Conservation (phyloP, 148 eudicot genomes). For the Vaccinium vitisidaea region DNA sequence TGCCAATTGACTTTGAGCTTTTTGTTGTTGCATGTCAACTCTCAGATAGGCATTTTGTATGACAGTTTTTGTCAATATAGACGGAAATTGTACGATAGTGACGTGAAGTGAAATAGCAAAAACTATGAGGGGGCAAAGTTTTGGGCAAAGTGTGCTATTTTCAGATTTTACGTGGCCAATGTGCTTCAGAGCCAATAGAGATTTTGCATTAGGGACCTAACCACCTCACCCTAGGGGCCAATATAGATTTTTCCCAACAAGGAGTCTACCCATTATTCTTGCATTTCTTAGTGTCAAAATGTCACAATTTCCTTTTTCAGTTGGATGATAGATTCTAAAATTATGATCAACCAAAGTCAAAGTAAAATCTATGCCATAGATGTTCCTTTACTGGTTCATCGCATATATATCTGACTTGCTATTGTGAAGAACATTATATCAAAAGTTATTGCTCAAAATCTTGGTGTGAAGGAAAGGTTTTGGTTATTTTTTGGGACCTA, state of each 20-base stretch:
- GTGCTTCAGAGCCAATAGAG: neutral
- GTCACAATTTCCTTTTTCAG: neutral
- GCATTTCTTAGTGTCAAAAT: neutral
- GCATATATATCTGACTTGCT: neutral
- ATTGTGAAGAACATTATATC: neutral
- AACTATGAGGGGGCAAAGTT: neutral
- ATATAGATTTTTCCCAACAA: neutral
- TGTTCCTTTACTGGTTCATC: neutral
- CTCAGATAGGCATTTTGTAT: neutral
- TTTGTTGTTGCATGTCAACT: neutral
- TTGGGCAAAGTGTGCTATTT: neutral
- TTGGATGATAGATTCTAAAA: neutral
- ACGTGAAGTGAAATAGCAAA: neutral
- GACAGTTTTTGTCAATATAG: neutral
- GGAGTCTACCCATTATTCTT: neutral
- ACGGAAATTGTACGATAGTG: neutral
- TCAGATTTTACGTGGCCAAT: neutral
- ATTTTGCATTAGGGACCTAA: neutral
- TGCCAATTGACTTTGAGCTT: neutral
- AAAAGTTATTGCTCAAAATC: neutral
- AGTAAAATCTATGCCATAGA: neutral
- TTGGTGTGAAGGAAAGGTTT: constrained; percentile 7
- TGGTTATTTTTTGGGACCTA: neutral
- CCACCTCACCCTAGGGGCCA: neutral
- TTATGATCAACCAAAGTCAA: neutral